Base-by-base conservation (phyloP, 75 land plant genomes). In the Sequoiadendron giganteum region DNA sequence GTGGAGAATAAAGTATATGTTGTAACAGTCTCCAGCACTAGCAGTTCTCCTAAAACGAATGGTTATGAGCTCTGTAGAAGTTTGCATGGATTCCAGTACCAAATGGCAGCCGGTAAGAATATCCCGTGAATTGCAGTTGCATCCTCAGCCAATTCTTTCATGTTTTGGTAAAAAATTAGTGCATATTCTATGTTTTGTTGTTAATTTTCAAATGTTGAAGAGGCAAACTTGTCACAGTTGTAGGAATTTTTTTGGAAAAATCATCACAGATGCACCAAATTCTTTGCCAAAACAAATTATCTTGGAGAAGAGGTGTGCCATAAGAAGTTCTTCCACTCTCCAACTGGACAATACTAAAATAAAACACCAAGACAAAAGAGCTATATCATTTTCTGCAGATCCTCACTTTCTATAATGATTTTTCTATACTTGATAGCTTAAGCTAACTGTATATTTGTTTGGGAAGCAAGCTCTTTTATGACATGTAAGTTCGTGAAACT, bases 11-110 rank as follows among this genome's bases (percentile, higher is more conserved):
- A 34, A 34, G 38, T 10, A 75, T 34, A 32, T 75, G 32, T 75
- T 75, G 76, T 25, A 75, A 75, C 39, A 73, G 76, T 75, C 15
- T 14, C 65, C n/a, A 25, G n/a, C 70, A 65, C 70, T 65, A 65
- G 70, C 28, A 65, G 70, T 7, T 65, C 7, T 7, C n/a, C n/a
- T 65, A 5, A 6, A 40, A 40, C 49, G 84, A 10, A n/a, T 45
- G 34, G 84, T 82, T 82, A 82, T 82, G 84, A 82, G 47, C 84
- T 82, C 84, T 82, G 84, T 42, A n/a, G 52, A 82, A n/a, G 48
- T 82, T 28, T 82, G 84, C 84, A 82, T 82, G 84, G 84, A 82
- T 82, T 82, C 84, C 84, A 32, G 38, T 14, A 82, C 32, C 15
- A 47, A 82, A 28, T 82, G 84, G 84, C 84, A 82, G 48, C 32